Evolutionary conservation across 129 eudicot genomes (phyloP).

Genomic region (Oenanthe sinensis): DNA sequence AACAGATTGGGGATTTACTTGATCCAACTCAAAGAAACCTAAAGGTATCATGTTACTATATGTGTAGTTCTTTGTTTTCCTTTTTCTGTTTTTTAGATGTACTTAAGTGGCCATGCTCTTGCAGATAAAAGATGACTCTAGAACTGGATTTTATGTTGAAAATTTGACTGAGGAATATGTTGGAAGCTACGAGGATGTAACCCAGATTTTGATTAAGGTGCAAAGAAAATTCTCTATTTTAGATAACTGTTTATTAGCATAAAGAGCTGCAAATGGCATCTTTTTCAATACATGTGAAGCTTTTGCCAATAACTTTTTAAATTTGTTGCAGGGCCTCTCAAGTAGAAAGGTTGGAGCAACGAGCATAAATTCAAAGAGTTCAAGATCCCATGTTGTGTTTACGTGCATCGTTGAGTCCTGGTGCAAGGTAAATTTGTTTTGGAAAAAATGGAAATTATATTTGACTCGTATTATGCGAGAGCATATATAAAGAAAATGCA

Average conservation of each 20-base stretch:
- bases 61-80: slow-evolving; percentile 10
- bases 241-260: background rate
- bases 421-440: slow-evolving; percentile 58
- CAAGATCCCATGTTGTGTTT: slow-evolving; percentile 84
- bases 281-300: background rate
- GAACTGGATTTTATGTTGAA: slow-evolving; percentile 81
- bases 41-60: slow-evolving; percentile 34
- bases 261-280: too few species aligned
- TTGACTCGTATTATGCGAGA: background rate
- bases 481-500: background rate
- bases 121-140: slow-evolving; percentile 87
- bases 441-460: background rate
- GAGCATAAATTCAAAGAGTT: slow-evolving; percentile 84
- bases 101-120: slow-evolving; percentile 6
- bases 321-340: slow-evolving; percentile 75
- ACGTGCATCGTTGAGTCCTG: slow-evolving; percentile 91
- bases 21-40: slow-evolving; percentile 87
- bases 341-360: slow-evolving; percentile 81
- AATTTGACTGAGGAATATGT: slow-evolving; percentile 88
- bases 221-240: background rate
- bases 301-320: background rate
- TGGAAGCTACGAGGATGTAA: slow-evolving; percentile 64
- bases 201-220: slow-evolving; percentile 90
- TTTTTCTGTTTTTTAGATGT: background rate
- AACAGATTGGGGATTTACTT: slow-evolving; percentile 83